Percentiles rank a stretch among this genome's conserved stretches.
phyloP scores from a whole-genome alignment of 805 yeast species.

The Suhomyces faveliae region DNA sequence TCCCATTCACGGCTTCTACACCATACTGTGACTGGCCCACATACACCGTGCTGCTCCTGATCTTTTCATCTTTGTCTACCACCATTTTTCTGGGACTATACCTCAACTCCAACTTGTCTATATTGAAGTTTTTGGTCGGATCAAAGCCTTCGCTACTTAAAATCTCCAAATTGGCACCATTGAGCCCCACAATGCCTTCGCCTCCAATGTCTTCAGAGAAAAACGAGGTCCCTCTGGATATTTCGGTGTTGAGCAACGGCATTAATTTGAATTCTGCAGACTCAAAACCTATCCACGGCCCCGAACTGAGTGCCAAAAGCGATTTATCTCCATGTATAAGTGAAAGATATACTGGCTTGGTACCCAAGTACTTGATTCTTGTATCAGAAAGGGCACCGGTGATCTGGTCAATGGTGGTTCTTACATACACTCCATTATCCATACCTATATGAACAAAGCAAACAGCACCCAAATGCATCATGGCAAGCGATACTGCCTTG shows the following conservation, averaged over 20 bases:
- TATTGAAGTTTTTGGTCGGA: slow-evolving; percentile 25
- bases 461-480: slow-evolving; percentile 18
- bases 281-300: slow-evolving; percentile 56
- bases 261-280: slow-evolving; percentile 38
- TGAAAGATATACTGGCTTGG: slow-evolving; percentile 56
- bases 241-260: slow-evolving; percentile 45
- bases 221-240: slow-evolving; percentile 52
- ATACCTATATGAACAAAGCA: slow-evolving; percentile 70
- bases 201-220: slow-evolving; percentile 58
- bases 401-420: slow-evolving; percentile 53
- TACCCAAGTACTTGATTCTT: slow-evolving; percentile 71
- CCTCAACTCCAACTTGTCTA: slow-evolving; percentile 39
- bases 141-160: slow-evolving; percentile 44
- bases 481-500: slow-evolving; percentile 25
- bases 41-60: slow-evolving; percentile 23
- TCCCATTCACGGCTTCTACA: slow-evolving; percentile 28
- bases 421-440: slow-evolving; percentile 76
- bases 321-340: slow-evolving; percentile 18
- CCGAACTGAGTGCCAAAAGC: slow-evolving; percentile 48
- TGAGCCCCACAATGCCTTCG: slow-evolving; percentile 65
- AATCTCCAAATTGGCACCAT: slow-evolving; percentile 51
- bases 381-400: slow-evolving; percentile 64
- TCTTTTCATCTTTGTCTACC: slow-evolving; percentile 19
- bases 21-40: slow-evolving; percentile 48
- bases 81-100: slow-evolving; percentile 51